phyloP scores from a whole-genome alignment of 139 green algal genomes.

The Nannochloris sp. region DNA sequence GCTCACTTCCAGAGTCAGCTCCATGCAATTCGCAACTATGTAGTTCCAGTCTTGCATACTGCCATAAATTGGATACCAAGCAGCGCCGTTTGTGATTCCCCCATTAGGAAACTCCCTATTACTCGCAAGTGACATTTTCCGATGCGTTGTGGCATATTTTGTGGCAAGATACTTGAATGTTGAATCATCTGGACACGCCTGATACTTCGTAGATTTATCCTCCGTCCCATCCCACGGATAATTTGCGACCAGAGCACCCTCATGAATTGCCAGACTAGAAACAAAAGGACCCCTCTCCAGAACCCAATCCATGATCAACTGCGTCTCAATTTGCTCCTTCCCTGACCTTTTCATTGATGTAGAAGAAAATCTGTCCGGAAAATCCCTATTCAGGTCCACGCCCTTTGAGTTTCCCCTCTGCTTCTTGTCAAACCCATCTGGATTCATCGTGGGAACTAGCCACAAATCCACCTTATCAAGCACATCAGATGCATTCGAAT shows the following conservation, averaged over 20 bases:
- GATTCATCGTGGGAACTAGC: constrained; percentile 76
- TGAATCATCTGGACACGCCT: constrained; percentile 59
- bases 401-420: constrained; percentile 37
- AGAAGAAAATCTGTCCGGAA: constrained; percentile 61
- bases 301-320: constrained; percentile 64
- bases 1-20: constrained; percentile 83
- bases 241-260: constrained; percentile 77
- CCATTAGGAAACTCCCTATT: constrained; percentile 56
- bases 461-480: constrained; percentile 53
- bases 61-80: constrained; percentile 89
- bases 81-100: constrained; percentile 83
- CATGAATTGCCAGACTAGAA: constrained; percentile 10
- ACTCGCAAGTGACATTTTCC: constrained; percentile 31
- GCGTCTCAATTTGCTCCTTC: constrained; percentile 57
- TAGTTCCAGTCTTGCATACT: constrained; percentile 91
- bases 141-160: constrained; percentile 59
- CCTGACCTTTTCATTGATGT: constrained; percentile 23
- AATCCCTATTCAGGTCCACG: constrained; percentile 86
- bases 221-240: constrained; percentile 72
- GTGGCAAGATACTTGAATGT: constrained; percentile 63
- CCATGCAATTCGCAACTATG: constrained; percentile 56
- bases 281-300: constrained; percentile 32
- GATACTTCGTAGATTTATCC: constrained; percentile 48
- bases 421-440: constrained; percentile 68
- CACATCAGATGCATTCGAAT: constrained; percentile 27